Conservation (phyloP, 768 basidiomycete species). For the Boletus eberwhitei region DNA sequence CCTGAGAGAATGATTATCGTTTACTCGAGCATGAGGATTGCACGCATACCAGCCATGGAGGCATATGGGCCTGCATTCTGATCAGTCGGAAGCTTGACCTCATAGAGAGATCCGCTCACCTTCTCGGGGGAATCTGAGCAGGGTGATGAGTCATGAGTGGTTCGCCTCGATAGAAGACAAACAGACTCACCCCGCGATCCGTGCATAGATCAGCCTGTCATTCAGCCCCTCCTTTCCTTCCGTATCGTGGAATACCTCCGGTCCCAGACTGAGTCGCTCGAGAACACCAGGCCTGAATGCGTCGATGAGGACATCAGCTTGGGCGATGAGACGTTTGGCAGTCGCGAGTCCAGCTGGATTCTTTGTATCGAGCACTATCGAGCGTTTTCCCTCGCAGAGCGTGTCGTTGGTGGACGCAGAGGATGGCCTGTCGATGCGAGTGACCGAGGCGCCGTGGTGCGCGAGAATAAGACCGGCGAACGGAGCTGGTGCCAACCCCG, state of each 20-base stretch:
- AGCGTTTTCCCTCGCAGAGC: constrained; percentile 71
- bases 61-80: constrained; percentile 54
- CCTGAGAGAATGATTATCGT: constrained; percentile 37
- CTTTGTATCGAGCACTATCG: constrained; percentile 70
- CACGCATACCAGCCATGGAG: constrained; percentile 66
- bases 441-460: constrained; percentile 76
- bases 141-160: not conserved
- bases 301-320: constrained; percentile 81
- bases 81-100: constrained; percentile 13
- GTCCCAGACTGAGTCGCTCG: constrained; percentile 74
- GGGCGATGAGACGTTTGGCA: constrained; percentile 53
- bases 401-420: constrained; percentile 41
- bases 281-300: constrained; percentile 82
- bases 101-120: constrained; percentile 35
- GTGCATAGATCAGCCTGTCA: constrained; percentile 64
- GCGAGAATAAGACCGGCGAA: constrained; percentile 76
- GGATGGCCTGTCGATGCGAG: constrained; percentile 66
- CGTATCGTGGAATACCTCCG: constrained; percentile 63
- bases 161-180: not conserved
- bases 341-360: constrained; percentile 51
- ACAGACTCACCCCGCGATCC: constrained; percentile 62
- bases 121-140: constrained; percentile 55
- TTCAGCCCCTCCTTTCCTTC: constrained; percentile 50
- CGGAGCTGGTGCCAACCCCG: constrained; percentile 78
- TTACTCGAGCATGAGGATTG: not conserved